A percentile compares a stretch with the other conserved stretches of the same genome.
Conservation (phyloP, 1,284 basidiomycete species). For the Singerocomus rubriflavus region DNA sequence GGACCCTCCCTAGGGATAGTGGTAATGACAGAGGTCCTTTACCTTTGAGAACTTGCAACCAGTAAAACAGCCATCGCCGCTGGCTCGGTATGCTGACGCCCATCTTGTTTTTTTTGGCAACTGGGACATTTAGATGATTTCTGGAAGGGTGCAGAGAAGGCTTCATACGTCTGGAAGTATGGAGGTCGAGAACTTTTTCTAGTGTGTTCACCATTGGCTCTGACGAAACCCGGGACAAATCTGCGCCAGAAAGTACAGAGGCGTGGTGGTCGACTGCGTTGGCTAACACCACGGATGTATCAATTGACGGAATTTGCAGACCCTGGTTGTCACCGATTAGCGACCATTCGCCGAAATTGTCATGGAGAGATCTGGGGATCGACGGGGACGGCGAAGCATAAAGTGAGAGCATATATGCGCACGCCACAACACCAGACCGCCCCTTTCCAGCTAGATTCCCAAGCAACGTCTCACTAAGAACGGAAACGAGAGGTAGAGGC, state of each 20-base stretch:
- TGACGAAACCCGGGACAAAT: slow-evolving; percentile 21
- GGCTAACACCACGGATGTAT: slow-evolving; percentile 1
- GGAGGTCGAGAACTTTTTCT: slow-evolving; percentile 60
- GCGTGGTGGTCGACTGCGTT: not conserved
- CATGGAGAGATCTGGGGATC: slow-evolving; percentile 1
- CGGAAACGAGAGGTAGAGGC: not conserved
- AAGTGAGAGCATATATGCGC: slow-evolving; percentile 69
- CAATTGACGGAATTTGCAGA: slow-evolving; percentile 17
- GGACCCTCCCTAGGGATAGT: slow-evolving; percentile 12
- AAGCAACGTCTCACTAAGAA: slow-evolving; percentile 8
- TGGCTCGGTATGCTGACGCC: slow-evolving; percentile 78
- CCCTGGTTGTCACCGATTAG: slow-evolving; percentile 22
- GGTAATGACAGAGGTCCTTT: slow-evolving; percentile 52
- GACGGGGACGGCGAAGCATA: slow-evolving; percentile 5
- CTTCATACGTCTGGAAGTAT: slow-evolving; percentile 71
- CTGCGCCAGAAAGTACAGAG: slow-evolving; percentile 1
- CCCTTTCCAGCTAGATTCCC: slow-evolving; percentile 66
- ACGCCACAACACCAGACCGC: slow-evolving; percentile 78
- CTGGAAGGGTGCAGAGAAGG: slow-evolving; percentile 29
- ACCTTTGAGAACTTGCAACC: slow-evolving; percentile 61
- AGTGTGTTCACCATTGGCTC: slow-evolving; percentile 37
- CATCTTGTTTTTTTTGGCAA: slow-evolving; percentile 47
- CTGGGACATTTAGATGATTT: slow-evolving; percentile 16
- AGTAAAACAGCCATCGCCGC: slow-evolving; percentile 69
- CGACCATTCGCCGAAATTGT: slow-evolving; percentile 18